A percentile compares a stretch with the other conserved stretches of the same genome.
These are phyloP conservation scores for Vinca major DNA, from an alignment of 305 asterid species.

Conservation along the genomic window DNA sequence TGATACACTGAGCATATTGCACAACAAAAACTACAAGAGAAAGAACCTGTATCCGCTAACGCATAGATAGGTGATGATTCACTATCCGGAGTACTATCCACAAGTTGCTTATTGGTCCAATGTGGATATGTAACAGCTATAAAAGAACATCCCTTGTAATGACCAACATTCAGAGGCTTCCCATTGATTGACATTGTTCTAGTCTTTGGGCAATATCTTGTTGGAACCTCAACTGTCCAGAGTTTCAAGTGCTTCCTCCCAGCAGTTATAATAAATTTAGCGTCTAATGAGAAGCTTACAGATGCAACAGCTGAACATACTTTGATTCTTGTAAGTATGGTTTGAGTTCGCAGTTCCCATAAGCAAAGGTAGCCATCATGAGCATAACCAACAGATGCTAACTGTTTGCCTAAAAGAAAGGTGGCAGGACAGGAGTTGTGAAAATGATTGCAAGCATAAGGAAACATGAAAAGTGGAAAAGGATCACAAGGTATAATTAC, in stretches of 20 bases:
- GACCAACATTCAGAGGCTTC: slow-evolving; percentile 35
- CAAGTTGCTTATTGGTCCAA: slow-evolving; percentile 18
- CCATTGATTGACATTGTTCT: slow-evolving; percentile 37
- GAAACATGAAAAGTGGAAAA: neutral
- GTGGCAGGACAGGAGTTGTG: slow-evolving; percentile 9
- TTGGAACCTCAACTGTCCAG: slow-evolving; percentile 44
- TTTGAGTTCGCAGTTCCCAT: slow-evolving; percentile 46
- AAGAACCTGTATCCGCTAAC: slow-evolving; percentile 47
- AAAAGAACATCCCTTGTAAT: slow-evolving; percentile 37
- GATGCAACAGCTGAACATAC: slow-evolving; percentile 41
- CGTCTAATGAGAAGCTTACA: slow-evolving; percentile 41
- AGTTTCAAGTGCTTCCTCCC: slow-evolving; percentile 49
- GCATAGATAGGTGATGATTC: slow-evolving; percentile 43
- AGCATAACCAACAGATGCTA: slow-evolving; percentile 49
- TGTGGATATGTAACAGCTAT: slow-evolving; percentile 37
- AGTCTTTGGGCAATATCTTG: slow-evolving; percentile 31
- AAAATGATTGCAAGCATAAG: slow-evolving; percentile 7
- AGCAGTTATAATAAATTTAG: slow-evolving; percentile 39
- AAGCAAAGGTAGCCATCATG: slow-evolving; percentile 54
- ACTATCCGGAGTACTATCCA: slow-evolving; percentile 15
- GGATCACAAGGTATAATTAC: slow-evolving; percentile 9
- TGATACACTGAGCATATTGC: neutral
- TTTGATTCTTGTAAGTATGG: slow-evolving; percentile 39
- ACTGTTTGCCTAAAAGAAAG: slow-evolving; percentile 31
- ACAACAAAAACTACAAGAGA: slow-evolving; percentile 14